These are phyloP conservation scores for Coemansia sp. DNA, from an alignment of 192 early-diverging fungal species.

Conservation along the genomic window DNA sequence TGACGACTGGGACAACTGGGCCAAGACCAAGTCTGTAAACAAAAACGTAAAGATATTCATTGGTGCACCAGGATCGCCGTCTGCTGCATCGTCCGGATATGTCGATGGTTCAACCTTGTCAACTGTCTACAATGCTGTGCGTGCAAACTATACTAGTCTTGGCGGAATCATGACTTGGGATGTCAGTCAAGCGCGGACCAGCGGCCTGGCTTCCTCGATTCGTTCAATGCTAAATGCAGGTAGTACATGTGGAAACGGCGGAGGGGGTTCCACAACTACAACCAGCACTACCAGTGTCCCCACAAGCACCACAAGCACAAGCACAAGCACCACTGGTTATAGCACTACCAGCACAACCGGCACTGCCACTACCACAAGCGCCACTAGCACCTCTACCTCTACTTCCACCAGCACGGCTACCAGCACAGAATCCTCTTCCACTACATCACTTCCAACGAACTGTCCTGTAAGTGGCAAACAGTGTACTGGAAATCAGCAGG, in stretches of 20 bases:
- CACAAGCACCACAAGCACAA: not conserved
- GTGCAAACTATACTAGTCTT: slow-evolving; percentile 46
- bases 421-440: slow-evolving; percentile 11
- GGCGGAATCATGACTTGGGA: slow-evolving; percentile 74
- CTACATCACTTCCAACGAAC: slow-evolving; percentile 21
- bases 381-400: not conserved
- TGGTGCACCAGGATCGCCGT: slow-evolving; percentile 60
- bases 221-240: slow-evolving; percentile 26
- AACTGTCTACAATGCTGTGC: slow-evolving; percentile 43
- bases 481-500: slow-evolving; percentile 45
- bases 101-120: slow-evolving; percentile 38
- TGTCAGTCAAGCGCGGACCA: slow-evolving; percentile 36
- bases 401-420: not conserved
- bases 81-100: slow-evolving; percentile 57
- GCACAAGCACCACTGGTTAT: not conserved
- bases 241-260: slow-evolving; percentile 31
- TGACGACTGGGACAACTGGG: slow-evolving; percentile 63
- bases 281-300: slow-evolving; percentile 1
- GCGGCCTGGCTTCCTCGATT: slow-evolving; percentile 34
- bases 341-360: slow-evolving; percentile 2
- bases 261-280: slow-evolving; percentile 19
- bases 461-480: slow-evolving; percentile 51
- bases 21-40: slow-evolving; percentile 57
- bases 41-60: slow-evolving; percentile 61
- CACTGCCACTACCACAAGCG: not conserved